Base-by-base conservation (phyloP, 208 protist genomes). In the Crithidia fasciculata region DNA sequence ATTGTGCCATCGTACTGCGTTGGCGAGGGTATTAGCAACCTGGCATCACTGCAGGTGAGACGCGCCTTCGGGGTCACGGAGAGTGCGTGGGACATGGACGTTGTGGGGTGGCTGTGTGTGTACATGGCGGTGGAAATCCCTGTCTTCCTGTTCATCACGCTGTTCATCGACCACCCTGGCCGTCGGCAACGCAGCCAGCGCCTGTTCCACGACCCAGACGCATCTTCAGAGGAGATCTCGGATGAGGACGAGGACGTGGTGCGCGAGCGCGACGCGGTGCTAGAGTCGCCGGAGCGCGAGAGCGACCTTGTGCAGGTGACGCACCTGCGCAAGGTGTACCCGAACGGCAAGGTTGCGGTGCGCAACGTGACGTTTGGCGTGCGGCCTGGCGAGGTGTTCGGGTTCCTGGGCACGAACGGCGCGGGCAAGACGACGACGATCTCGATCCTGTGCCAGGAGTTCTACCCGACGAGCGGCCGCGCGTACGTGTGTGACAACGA, bases 321-420 rank as follows among this genome's bases (percentile, higher is more conserved):
- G 18, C 58, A 84, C 66, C 77, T 94, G 19, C 69, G 85, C 64
- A 92, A 94, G 75, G 74, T 78, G 63, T 94, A 92, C 80, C 18
- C 59, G 7, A 91, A 90, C 60, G 84, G 83, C 41, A 90, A 87
- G 63, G 89, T 90, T 8, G 92, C 78, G 12, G 88, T 95, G 41
- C 74, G 85, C 10, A 85, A 91, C 79, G 36, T 94, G 12, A 88
- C 83, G 6, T 93, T 95, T 52, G 83, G 80, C 40, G 91, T 95
- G 5, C 66, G 69, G 49, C 78, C 80, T 10, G 87, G 90, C n/a
- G 90, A 95, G 76, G 81, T 93, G 49, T 96, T 97, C 76, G 91
- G 85, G 13, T 90, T 97, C 47, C 87, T 97, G 44, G 93, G 93
- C 36, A 89, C 86, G n/a, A 97, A 97, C 72, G 93, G 93, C n/a